These are phyloP conservation scores for Camelina hispida DNA, from an alignment of 345 rosid species.

Conservation along the genomic window DNA sequence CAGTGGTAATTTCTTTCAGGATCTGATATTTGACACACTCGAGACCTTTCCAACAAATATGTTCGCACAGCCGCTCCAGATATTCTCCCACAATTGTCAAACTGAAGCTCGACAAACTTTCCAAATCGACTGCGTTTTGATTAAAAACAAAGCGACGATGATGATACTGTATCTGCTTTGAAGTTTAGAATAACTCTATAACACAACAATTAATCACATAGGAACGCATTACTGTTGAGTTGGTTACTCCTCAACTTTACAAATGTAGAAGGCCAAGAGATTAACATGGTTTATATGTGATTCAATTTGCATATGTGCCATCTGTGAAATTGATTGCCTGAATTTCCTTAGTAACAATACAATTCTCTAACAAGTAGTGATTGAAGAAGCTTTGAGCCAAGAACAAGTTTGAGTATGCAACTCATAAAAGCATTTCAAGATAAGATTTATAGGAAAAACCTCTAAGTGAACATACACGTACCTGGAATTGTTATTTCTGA, in stretches of 20 bases:
- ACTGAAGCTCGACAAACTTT: conserved; percentile 98
- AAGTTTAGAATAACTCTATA: conserved; percentile 11
- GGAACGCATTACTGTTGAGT: conserved; percentile 12
- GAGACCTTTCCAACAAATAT: conserved; percentile 95
- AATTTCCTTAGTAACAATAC: neutral
- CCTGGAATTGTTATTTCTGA: conserved; percentile 99
- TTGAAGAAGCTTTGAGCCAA: conserved; percentile 19
- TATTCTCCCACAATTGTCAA: conserved; percentile 97
- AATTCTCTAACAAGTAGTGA: conserved; percentile 3
- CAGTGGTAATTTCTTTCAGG: conserved; percentile 99
- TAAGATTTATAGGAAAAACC: conserved; percentile 20
- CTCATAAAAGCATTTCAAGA: conserved; percentile 13
- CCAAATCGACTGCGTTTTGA: conserved; percentile 89
- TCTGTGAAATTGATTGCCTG: conserved; percentile 14
- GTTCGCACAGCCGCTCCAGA: conserved; percentile 99
- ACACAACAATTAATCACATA: conserved; percentile 12
- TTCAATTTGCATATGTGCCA: conserved; percentile 8
- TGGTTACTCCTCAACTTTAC: conserved; percentile 11
- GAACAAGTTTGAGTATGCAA: conserved; percentile 23
- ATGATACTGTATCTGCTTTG: neutral
- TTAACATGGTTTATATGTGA: conserved; percentile 7
- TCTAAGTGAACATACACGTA: conserved; percentile 41
- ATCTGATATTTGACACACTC: conserved; percentile 97
- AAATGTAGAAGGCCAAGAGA: conserved; percentile 29
- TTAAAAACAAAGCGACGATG: conserved; percentile 19